Percentiles rank a stretch among this genome's conserved stretches.
These are phyloP conservation scores for Trichosporon asahii DNA, from an alignment of 1,284 basidiomycete species.

Conservation along the genomic window DNA sequence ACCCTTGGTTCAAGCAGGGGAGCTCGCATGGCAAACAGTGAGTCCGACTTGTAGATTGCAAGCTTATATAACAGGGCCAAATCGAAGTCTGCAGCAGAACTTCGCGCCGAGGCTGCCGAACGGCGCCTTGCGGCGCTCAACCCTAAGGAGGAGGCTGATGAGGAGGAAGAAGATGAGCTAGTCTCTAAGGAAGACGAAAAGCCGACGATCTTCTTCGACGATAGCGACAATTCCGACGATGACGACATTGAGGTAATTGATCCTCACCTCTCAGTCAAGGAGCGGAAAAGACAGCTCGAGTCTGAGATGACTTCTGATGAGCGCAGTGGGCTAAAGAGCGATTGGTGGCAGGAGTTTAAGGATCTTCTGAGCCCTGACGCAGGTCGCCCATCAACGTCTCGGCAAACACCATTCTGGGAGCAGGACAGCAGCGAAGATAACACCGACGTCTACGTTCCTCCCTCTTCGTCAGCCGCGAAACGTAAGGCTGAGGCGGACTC, in stretches of 20 bases:
- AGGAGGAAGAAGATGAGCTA: not conserved
- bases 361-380: not conserved
- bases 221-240: not conserved
- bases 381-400: not conserved
- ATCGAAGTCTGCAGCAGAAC: slow-evolving; percentile 42
- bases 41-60: not conserved
- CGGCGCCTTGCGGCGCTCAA: slow-evolving; percentile 24
- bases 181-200: slow-evolving; percentile 15
- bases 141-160: slow-evolving; percentile 8
- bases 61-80: slow-evolving; percentile 34
- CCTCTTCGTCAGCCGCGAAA: not conserved
- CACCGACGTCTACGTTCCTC: not conserved
- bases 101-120: slow-evolving; percentile 45
- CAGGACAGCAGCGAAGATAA: not conserved
- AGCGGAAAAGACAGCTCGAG: slow-evolving; percentile 40
- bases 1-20: slow-evolving; percentile 46
- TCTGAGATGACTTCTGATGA: slow-evolving; percentile 42
- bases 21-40: slow-evolving; percentile 43
- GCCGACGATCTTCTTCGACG: not conserved
- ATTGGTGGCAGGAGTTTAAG: slow-evolving; percentile 37
- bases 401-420: not conserved
- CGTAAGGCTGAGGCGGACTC: not conserved
- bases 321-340: slow-evolving; percentile 30
- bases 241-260: slow-evolving; percentile 26
- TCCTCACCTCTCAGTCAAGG: slow-evolving; percentile 33